These are phyloP conservation scores for Coprinopsis cinerea DNA, from an alignment of 768 basidiomycete species.

Conservation along the genomic window DNA sequence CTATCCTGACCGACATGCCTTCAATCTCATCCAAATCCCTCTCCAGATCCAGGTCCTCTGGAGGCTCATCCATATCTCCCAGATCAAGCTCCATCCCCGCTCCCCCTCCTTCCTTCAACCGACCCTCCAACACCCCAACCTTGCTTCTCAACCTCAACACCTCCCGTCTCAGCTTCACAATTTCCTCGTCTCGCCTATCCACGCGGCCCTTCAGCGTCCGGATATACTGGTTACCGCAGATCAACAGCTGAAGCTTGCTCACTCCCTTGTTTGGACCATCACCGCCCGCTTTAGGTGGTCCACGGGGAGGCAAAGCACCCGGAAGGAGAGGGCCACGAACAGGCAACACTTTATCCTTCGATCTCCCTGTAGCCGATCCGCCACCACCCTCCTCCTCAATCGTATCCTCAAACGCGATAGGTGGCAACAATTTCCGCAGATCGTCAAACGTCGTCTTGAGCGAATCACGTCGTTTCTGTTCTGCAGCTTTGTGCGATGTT, in stretches of 20 bases:
- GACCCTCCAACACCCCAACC: constrained; percentile 23
- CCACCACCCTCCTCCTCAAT: constrained; percentile 28
- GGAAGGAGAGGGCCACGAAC: constrained; percentile 51
- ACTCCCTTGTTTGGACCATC: constrained; percentile 96
- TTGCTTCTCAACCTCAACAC: constrained; percentile 50
- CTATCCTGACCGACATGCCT: constrained; percentile 15
- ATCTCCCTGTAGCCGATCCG: not conserved
- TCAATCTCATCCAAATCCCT: constrained; percentile 57
- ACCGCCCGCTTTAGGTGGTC: constrained; percentile 76
- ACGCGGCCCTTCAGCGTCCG: constrained; percentile 69
- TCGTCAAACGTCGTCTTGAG: constrained; percentile 93
- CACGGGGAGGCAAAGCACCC: constrained; percentile 83
- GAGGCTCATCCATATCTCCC: constrained; percentile 27
- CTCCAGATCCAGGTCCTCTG: constrained; percentile 47
- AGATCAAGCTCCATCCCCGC: constrained; percentile 21
- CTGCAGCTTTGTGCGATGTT: constrained; percentile 91
- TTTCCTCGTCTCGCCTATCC: constrained; percentile 76
- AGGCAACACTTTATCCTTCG: constrained; percentile 13
- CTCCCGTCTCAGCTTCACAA: constrained; percentile 59
- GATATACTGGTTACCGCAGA: constrained; percentile 89
- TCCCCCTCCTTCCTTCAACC: constrained; percentile 17
- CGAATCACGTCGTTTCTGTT: constrained; percentile 95
- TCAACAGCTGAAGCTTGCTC: constrained; percentile 86
- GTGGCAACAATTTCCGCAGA: constrained; percentile 75
- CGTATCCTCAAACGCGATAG: constrained; percentile 78